Conservation (phyloP, 164 flowering plant species). For the Stephania japonica region DNA sequence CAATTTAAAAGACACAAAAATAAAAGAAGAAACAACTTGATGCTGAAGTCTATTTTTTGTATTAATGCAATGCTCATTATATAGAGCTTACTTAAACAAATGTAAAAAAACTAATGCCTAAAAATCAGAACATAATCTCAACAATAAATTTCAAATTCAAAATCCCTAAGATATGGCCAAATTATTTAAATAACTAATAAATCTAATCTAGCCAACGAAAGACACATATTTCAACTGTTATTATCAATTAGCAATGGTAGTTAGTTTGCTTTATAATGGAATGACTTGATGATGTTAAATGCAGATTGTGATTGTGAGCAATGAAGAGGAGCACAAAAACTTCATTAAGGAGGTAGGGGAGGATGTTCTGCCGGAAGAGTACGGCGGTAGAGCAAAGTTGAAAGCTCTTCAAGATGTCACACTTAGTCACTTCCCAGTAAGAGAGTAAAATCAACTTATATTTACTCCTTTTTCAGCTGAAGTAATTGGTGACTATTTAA, state of each 20-base stretch:
- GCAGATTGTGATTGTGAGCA: slow-evolving; percentile 68
- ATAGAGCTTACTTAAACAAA: too few relatives aligned
- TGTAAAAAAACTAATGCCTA: too few relatives aligned
- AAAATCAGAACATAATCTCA: too few relatives aligned
- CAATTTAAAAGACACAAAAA: too few relatives aligned
- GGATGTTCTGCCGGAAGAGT: slow-evolving; percentile 56
- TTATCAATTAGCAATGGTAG: background rate
- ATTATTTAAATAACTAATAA: too few relatives aligned
- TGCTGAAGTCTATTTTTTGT: too few relatives aligned
- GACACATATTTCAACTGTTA: too few relatives aligned
- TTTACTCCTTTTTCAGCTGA: background rate
- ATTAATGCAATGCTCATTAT: too few relatives aligned
- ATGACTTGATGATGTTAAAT: slow-evolving; percentile 1
- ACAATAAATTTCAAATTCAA: too few relatives aligned
- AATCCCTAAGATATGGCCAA: too few relatives aligned
- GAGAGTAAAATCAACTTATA: background rate
- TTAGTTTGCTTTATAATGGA: background rate
- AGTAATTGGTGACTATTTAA: background rate
- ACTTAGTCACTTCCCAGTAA: slow-evolving; percentile 15
- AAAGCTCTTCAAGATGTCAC: slow-evolving; percentile 53
- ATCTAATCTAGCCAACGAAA: too few relatives aligned
- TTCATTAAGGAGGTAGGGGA: slow-evolving; percentile 55
- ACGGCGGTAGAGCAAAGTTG: slow-evolving; percentile 67
- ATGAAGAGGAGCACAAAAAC: slow-evolving; percentile 37
- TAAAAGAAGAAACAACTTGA: too few relatives aligned